These are phyloP conservation scores for Metschnikowia anglica DNA, from an alignment of 805 yeast species.

Conservation along the genomic window DNA sequence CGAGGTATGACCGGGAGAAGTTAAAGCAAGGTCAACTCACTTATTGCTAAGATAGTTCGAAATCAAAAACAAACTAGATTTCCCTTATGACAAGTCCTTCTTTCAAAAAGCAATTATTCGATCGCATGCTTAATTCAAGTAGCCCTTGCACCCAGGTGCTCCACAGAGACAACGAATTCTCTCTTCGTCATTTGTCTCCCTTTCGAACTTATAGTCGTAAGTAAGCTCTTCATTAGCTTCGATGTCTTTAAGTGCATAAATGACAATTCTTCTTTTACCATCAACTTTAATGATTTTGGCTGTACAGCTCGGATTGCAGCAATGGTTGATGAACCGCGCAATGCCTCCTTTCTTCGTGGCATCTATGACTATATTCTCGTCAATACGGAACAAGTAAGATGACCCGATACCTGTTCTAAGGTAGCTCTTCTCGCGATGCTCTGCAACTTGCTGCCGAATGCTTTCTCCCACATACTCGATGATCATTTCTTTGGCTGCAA, in stretches of 20 bases:
- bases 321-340: slow-evolving; percentile 94
- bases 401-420: slow-evolving; percentile 92
- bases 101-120: background rate
- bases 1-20: no score
- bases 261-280: slow-evolving; percentile 89
- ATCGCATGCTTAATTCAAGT: slow-evolving; percentile 55
- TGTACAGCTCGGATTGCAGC: slow-evolving; percentile 96
- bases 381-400: slow-evolving; percentile 86
- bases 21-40: no score
- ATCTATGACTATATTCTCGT: slow-evolving; percentile 91
- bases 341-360: slow-evolving; percentile 98
- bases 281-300: slow-evolving; percentile 95
- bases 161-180: slow-evolving; percentile 93
- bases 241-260: slow-evolving; percentile 87
- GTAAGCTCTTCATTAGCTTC: slow-evolving; percentile 90
- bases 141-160: slow-evolving; percentile 91
- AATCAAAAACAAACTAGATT: no score
- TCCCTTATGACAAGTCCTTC: no score
- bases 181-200: slow-evolving; percentile 85
- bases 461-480: slow-evolving; percentile 97
- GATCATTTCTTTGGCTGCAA: slow-evolving; percentile 95
- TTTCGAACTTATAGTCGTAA: slow-evolving; percentile 92
- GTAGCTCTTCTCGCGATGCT: slow-evolving; percentile 82
- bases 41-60: background rate
- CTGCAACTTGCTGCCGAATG: slow-evolving; percentile 91